Conservation (phyloP, 2,329 filamentous ascomycete genomes). For the Colletotrichum trifolii region DNA sequence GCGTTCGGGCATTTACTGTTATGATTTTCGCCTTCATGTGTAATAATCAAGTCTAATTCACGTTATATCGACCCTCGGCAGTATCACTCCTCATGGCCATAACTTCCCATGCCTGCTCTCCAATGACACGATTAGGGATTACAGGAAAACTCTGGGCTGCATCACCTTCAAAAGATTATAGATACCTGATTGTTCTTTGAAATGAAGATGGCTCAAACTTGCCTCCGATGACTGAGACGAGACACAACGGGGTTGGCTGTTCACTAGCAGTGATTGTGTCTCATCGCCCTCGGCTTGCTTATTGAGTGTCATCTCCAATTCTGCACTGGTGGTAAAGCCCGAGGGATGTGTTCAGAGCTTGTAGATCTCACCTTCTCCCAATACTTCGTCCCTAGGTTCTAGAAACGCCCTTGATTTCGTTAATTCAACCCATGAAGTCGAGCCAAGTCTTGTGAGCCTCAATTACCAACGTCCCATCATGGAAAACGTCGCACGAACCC, state of each 20-base stretch:
- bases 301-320: conserved; percentile 7
- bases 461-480: neutral
- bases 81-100: no score
- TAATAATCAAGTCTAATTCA: conserved; percentile 34
- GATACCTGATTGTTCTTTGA: neutral
- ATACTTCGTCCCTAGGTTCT: conserved; percentile 2
- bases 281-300: neutral
- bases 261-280: neutral
- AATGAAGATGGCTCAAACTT: neutral
- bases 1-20: neutral
- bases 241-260: neutral
- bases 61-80: no score
- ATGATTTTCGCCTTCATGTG: conserved; percentile 29
- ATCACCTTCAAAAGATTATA: no score
- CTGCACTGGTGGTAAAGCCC: neutral
- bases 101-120: no score
- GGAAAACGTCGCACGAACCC: conserved; percentile 3
- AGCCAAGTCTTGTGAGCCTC: conserved; percentile 12
- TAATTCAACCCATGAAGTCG: neutral
- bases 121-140: no score
- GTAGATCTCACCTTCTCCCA: neutral
- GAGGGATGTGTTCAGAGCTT: neutral
- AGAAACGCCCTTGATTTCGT: neutral
- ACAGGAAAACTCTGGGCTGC: neutral
- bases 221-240: neutral